A percentile compares a stretch with the other conserved stretches of the same genome.
Conservation (phyloP, 306 rosid species). For the Sicyos baderoa region DNA sequence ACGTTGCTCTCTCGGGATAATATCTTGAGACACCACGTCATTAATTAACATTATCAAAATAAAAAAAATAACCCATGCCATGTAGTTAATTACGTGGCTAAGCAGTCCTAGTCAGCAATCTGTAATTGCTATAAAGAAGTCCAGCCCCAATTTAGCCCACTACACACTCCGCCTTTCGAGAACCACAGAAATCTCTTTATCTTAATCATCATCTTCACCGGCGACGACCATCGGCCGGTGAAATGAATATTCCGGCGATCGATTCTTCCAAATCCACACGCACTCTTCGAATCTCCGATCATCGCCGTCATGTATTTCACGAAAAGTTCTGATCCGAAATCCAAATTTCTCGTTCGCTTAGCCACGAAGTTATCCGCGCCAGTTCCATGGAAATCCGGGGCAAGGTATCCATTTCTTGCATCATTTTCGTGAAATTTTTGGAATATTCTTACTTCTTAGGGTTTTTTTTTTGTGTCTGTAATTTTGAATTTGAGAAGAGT, state of each 20-base stretch:
- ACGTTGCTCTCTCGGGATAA: conserved; percentile 2
- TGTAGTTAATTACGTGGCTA: conserved; percentile 4
- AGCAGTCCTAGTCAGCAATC: neutral
- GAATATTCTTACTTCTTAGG: neutral
- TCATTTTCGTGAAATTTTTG: neutral
- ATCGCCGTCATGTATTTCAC: conserved; percentile 79
- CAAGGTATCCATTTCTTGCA: conserved; percentile 17
- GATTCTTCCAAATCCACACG: conserved; percentile 18
- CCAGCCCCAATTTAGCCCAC: conserved; percentile 10
- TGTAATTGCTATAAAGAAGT: neutral
- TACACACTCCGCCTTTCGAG: neutral
- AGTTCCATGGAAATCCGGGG: conserved; percentile 14
- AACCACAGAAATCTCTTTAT: conserved; percentile 4
- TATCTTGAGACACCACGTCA: neutral
- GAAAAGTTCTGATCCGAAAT: conserved; percentile 38
- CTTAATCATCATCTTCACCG: conserved; percentile 16
- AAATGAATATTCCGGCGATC: conserved; percentile 57
- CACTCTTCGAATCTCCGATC: conserved; percentile 58
- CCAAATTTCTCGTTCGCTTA: conserved; percentile 20
- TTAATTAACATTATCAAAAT: too few species aligned
- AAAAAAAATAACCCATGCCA: neutral
- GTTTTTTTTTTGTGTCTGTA: conserved; percentile 15
- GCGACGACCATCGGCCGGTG: conserved; percentile 30
- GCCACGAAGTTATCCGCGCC: conserved; percentile 21
- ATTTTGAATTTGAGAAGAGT: neutral